phyloP scores from a whole-genome alignment of 768 basidiomycete genomes.

The Leccinum variicolor region DNA sequence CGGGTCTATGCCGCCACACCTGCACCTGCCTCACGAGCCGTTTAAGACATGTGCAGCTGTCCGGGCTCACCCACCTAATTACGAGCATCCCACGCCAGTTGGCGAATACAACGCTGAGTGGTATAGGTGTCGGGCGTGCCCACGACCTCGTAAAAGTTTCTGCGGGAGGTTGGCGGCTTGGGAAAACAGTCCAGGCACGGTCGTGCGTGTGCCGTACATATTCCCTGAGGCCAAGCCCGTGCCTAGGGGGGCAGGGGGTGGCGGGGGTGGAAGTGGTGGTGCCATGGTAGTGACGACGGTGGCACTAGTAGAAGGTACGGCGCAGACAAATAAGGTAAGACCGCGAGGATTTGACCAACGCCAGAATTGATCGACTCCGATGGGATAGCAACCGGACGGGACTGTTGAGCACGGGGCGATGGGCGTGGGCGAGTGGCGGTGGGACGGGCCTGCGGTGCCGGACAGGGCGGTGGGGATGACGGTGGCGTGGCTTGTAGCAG shows the following conservation, averaged over 20 bases:
- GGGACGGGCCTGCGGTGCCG: background rate
- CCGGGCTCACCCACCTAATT: constrained; percentile 20
- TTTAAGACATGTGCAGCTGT: constrained; percentile 16
- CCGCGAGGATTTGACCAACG: constrained; percentile 13
- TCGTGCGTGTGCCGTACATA: background rate
- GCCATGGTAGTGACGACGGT: background rate
- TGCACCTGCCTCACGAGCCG: constrained; percentile 8
- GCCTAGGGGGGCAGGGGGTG: background rate
- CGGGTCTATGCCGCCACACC: constrained; percentile 15
- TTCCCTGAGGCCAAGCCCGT: background rate
- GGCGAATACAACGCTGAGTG: background rate
- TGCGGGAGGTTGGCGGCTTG: background rate
- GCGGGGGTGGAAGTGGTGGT: background rate
- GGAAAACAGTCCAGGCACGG: background rate
- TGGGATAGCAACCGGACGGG: constrained; percentile 14
- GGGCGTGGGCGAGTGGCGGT: background rate
- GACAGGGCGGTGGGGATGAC: background rate
- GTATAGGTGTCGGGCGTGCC: constrained; percentile 27
- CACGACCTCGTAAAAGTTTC: constrained; percentile 27
- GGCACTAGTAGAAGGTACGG: background rate
- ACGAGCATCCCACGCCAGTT: constrained; percentile 26
- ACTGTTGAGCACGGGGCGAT: constrained; percentile 10
- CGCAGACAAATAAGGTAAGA: constrained; percentile 25
- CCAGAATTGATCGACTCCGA: constrained; percentile 32
- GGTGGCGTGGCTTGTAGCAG: background rate